Conservation (phyloP, 495 filamentous ascomycete genomes). For the Halenospora varia region DNA sequence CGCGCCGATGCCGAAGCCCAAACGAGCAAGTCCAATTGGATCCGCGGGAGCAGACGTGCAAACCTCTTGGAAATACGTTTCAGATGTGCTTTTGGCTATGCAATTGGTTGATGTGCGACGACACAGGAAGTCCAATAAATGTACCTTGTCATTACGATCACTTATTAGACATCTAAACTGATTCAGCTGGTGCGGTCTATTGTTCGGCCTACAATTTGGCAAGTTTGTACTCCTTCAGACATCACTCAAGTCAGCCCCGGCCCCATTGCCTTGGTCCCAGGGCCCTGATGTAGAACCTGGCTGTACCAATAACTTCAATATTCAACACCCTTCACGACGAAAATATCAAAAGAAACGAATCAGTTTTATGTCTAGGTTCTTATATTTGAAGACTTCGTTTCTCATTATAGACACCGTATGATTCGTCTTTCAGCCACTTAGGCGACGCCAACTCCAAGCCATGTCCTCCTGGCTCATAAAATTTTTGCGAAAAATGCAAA, state of each 20-base stretch:
- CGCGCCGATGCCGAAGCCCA: not conserved
- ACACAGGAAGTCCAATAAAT: not conserved
- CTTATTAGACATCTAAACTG: not conserved
- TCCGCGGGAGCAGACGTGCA: not conserved
- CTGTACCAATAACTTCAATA: too few relatives aligned
- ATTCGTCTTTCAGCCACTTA: not conserved
- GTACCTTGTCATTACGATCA: not conserved
- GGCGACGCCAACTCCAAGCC: not conserved
- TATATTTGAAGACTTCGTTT: too few relatives aligned
- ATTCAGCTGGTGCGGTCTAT: too few relatives aligned
- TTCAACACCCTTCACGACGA: too few relatives aligned
- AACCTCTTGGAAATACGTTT: not conserved
- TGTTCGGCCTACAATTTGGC: not conserved
- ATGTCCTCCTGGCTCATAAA: not conserved
- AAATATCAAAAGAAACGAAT: too few relatives aligned
- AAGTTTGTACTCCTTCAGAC: not conserved
- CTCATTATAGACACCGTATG: not conserved
- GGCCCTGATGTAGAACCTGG: too few relatives aligned
- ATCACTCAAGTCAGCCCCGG: slow-evolving; percentile 11
- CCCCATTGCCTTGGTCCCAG: too few relatives aligned
- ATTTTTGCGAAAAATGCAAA: slow-evolving; percentile 13
- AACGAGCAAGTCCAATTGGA: not conserved
- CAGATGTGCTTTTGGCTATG: not conserved
- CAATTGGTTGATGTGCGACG: not conserved
- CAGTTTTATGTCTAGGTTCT: too few relatives aligned